Percentiles rank a stretch among this genome's conserved stretches.
These are phyloP conservation scores for Penicillium sp. DNA, from an alignment of 2,329 filamentous ascomycete genomes.

Conservation along the genomic window DNA sequence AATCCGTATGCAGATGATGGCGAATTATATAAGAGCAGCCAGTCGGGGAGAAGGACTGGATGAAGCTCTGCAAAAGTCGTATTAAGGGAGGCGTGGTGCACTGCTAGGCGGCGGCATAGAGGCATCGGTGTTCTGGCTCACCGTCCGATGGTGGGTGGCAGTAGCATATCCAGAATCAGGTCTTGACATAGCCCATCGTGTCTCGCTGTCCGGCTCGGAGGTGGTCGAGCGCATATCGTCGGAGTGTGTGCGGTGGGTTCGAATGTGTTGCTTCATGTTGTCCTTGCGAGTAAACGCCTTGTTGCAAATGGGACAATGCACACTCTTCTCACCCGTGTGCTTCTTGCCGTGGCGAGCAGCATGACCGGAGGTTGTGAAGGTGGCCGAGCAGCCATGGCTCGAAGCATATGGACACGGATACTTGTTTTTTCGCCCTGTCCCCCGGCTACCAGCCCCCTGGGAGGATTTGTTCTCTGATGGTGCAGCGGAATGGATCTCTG, in stretches of 20 bases:
- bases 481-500: conserved; percentile 26
- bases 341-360: conserved; percentile 69
- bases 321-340: conserved; percentile 68
- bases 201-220: conserved; percentile 19
- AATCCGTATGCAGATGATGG: neutral
- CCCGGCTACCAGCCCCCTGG: conserved; percentile 19
- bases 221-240: conserved; percentile 31
- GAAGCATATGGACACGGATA: conserved; percentile 66
- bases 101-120: conserved; percentile 4
- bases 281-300: conserved; percentile 69
- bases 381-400: conserved; percentile 60
- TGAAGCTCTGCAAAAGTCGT: conserved; percentile 1
- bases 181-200: conserved; percentile 14
- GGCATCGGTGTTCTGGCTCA: conserved; percentile 14
- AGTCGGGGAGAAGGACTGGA: neutral
- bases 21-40: neutral
- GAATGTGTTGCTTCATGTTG: conserved; percentile 69
- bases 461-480: conserved; percentile 28
- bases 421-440: conserved; percentile 58
- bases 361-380: conserved; percentile 67
- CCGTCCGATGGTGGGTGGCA: conserved; percentile 16
- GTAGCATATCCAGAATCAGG: conserved; percentile 13
- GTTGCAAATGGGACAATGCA: conserved; percentile 67
- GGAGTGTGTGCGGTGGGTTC: conserved; percentile 54
- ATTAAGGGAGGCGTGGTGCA: conserved; percentile 6